Conservation (phyloP, 805 yeast species). For the Candida nonsorbophila region DNA sequence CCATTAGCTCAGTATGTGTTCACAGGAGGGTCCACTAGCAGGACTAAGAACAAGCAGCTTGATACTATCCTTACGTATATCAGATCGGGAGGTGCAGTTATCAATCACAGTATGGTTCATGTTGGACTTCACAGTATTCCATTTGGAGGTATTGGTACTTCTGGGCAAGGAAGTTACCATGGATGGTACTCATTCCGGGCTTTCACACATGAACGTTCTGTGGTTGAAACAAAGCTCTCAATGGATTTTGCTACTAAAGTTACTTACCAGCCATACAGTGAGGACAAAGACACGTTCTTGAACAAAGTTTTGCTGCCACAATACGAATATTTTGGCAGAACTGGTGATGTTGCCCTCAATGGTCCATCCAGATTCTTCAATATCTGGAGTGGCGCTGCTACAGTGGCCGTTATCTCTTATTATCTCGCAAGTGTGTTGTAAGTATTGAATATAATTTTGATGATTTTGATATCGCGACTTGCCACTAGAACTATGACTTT, state of each 20-base stretch:
- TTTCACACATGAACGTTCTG: constrained; percentile 74
- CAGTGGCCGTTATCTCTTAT: constrained; percentile 23
- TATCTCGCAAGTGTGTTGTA: too few relatives aligned
- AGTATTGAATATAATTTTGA: constrained; percentile 10
- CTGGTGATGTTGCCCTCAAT: constrained; percentile 25
- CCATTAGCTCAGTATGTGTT: constrained; percentile 81
- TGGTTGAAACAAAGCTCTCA: constrained; percentile 61
- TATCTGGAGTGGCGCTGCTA: constrained; percentile 26
- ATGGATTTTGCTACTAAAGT: constrained; percentile 52
- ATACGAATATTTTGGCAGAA: constrained; percentile 33
- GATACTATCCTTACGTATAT: constrained; percentile 42
- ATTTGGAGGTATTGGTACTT: constrained; percentile 85
- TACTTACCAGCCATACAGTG: constrained; percentile 61
- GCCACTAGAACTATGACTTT: too few relatives aligned
- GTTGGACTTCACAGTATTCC: constrained; percentile 67
- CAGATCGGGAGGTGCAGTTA: constrained; percentile 66
- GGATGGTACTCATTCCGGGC: constrained; percentile 49
- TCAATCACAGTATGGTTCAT: constrained; percentile 72
- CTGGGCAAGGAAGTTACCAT: constrained; percentile 83
- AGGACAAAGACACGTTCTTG: constrained; percentile 23
- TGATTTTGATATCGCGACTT: too few relatives aligned
- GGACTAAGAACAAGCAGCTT: constrained; percentile 40
- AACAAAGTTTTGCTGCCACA: constrained; percentile 16
- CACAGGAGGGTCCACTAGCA: constrained; percentile 38
- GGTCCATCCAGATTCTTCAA: constrained; percentile 31